Evolutionary conservation across 2,329 filamentous ascomycete genomes (phyloP), one percentile per base, ranked within the genome.

Genomic region (Colletotrichum sp.): DNA sequence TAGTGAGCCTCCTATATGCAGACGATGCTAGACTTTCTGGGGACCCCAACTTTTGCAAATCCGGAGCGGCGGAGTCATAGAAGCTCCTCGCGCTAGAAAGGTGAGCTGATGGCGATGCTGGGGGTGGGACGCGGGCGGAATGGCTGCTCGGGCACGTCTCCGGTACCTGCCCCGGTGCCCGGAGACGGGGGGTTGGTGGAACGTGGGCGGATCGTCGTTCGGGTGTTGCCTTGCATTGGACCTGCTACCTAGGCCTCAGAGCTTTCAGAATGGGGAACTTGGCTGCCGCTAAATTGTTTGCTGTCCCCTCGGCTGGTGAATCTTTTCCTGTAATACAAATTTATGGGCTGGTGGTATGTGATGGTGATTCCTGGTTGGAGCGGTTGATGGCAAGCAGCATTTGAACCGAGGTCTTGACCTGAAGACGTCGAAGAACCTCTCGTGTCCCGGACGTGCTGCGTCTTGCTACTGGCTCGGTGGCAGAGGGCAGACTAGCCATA

Each of bases 51-150:
- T 74, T 59, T 65, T 49, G 21, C 34, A 4, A 65, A 18, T 64
- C 59, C 66, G 71, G 66, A 71, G 60, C 44, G 21, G 36, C 71
- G 71, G 65, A 73, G 65, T 30, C 36, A 63, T 18, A 69, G 65
- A 69, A 63, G 57, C 59, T 55, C 68, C 62, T 62, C 34, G 63
- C n/a, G 70, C 32, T 13, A 60, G 30, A 60, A 36, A 16, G 24
- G 59, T 72, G 70, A 52, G 52, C 63, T 62, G 70, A 72, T 72
- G 62, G 70, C 10, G 63, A 72, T 66, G 32, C 24, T 10, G 34
- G 63, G 44, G 63, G 5, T 18, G 18, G 15, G 18, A 28, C 5
- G 34, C 63, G 63, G 32, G 63, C 70, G 63, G 21, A 44, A 60
- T 32, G 24, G 24, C 32, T 68, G 10, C 63, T 52, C 63, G 70